Percentiles rank a stretch among this genome's conserved stretches.
phyloP scores from a whole-genome alignment of 768 basidiomycete genomes.

The Lyophyllum decastes region DNA sequence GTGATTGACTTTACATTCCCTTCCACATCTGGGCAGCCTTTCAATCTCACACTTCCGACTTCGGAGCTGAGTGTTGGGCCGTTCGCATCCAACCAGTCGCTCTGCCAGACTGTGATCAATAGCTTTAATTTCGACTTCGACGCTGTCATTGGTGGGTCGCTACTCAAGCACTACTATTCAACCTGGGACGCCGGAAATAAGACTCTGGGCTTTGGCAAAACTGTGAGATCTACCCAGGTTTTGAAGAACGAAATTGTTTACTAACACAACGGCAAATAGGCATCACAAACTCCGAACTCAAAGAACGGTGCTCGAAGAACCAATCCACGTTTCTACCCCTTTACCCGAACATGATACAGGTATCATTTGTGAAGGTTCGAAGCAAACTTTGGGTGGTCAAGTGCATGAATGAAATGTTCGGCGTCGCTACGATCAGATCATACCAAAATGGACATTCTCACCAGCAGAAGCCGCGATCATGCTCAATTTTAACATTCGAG shows the following conservation, averaged over 20 bases:
- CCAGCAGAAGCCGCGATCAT: too few species aligned
- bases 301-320: too few species aligned
- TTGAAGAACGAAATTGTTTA: neutral
- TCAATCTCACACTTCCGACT: slow-evolving; percentile 58
- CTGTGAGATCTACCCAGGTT: neutral
- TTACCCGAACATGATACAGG: neutral
- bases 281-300: neutral
- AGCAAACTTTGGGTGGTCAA: too few species aligned
- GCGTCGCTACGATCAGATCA: too few species aligned
- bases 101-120: slow-evolving; percentile 61
- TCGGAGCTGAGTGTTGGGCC: slow-evolving; percentile 58
- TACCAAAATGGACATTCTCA: too few species aligned
- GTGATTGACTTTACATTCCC: slow-evolving; percentile 54
- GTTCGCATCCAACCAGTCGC: slow-evolving; percentile 45
- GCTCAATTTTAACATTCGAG: too few species aligned
- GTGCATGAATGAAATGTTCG: too few species aligned
- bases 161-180: slow-evolving; percentile 58
- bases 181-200: slow-evolving; percentile 54
- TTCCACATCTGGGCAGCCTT: slow-evolving; percentile 43
- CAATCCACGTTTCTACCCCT: too few species aligned
- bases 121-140: slow-evolving; percentile 46
- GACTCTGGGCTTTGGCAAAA: slow-evolving; percentile 48
- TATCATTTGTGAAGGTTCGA: too few species aligned
- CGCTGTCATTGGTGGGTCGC: slow-evolving; percentile 53
- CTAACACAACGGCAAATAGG: neutral